Evolutionary conservation across 2,329 filamentous ascomycete genomes (phyloP).

Genomic region (Aspergillus ustus): DNA sequence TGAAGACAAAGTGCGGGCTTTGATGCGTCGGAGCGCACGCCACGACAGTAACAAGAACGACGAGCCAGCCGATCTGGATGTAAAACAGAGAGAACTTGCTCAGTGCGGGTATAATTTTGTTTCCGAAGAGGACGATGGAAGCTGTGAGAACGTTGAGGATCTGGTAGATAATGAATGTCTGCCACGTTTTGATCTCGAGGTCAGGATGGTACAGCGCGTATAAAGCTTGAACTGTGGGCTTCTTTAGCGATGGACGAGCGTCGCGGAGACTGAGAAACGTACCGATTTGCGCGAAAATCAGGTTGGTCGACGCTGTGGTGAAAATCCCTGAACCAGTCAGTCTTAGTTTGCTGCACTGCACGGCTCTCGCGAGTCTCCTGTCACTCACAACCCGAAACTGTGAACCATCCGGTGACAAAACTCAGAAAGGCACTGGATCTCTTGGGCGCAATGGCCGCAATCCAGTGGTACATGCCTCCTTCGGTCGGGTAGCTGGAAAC

Average conservation of each 20-base stretch:
- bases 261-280: background rate
- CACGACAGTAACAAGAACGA: conserved; percentile 15
- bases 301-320: conserved; percentile 16
- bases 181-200: conserved; percentile 13
- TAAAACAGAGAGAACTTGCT: conserved; percentile 19
- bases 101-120: conserved; percentile 13
- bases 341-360: background rate
- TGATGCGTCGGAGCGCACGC: conserved; percentile 15
- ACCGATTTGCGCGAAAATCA: conserved; percentile 16
- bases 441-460: conserved; percentile 14
- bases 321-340: conserved; percentile 6
- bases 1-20: conserved; percentile 14
- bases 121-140: conserved; percentile 2
- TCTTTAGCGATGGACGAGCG: background rate
- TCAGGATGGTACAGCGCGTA: conserved; percentile 13
- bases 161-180: conserved; percentile 19
- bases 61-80: conserved; percentile 15
- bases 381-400: conserved; percentile 10
- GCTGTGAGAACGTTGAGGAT: conserved; percentile 13
- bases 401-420: conserved; percentile 13
- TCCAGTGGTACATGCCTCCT: conserved; percentile 20
- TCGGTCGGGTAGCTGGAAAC: conserved; percentile 16
- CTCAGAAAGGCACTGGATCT: conserved; percentile 13
- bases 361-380: background rate
- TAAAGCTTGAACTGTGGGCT: conserved; percentile 7